Percentiles rank a stretch among this genome's conserved stretches.
These are phyloP conservation scores for Trametes sanguinea DNA, from an alignment of 768 basidiomycete genomes.

Conservation along the genomic window DNA sequence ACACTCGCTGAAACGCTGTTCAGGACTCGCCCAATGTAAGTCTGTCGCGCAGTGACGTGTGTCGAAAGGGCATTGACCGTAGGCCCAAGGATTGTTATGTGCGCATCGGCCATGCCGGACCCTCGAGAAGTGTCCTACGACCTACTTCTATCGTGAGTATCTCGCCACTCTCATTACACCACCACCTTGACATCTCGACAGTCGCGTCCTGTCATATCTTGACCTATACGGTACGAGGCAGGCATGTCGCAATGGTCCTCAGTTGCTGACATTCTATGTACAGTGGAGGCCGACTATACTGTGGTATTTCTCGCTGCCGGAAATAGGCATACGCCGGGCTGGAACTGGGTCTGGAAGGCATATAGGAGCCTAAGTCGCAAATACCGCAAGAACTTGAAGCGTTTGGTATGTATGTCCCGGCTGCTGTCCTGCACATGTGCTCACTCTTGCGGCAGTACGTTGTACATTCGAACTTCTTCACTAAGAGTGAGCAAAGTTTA, in stretches of 20 bases:
- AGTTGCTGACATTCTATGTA: not conserved
- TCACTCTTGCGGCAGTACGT: conserved; percentile 57
- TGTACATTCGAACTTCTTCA: conserved; percentile 85
- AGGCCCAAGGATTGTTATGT: conserved; percentile 70
- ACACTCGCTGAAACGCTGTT: conserved; percentile 8
- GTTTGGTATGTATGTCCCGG: conserved; percentile 52
- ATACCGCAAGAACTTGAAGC: conserved; percentile 87
- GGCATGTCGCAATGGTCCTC: not conserved
- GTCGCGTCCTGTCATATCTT: conserved; percentile 76
- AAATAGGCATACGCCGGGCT: conserved; percentile 68
- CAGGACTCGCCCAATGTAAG: conserved; percentile 87
- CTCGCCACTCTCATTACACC: conserved; percentile 11
- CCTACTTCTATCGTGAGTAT: conserved; percentile 64
- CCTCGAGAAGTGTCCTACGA: conserved; percentile 78
- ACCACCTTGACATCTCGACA: conserved; percentile 33
- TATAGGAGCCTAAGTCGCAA: conserved; percentile 79
- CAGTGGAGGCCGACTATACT: conserved; percentile 88
- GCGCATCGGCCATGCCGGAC: conserved; percentile 82
- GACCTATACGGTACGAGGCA: conserved; percentile 70
- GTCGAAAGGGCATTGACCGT: not conserved
- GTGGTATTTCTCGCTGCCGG: conserved; percentile 88
- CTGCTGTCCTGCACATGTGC: not conserved
- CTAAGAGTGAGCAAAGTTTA: conserved; percentile 64
- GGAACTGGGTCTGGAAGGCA: conserved; percentile 93
- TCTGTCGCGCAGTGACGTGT: conserved; percentile 20